These are phyloP conservation scores for Mycosphaerella sp. DNA, from an alignment of 2,329 filamentous ascomycete genomes.

Conservation along the genomic window DNA sequence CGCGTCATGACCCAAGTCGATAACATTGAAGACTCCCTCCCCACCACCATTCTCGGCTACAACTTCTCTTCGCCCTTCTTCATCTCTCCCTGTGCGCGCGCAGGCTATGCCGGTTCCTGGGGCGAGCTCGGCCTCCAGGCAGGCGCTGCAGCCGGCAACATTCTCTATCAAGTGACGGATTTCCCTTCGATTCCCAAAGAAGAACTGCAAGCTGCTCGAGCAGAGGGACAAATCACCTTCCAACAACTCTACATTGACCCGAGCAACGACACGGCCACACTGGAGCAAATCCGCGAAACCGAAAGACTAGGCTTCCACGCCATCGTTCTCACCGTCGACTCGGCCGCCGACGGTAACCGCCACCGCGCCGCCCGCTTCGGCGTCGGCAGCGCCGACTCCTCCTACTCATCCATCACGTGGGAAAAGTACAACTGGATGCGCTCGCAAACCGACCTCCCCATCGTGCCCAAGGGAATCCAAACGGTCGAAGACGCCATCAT, in stretches of 20 bases:
- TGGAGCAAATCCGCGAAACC: conserved; percentile 34
- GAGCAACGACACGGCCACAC: conserved; percentile 28
- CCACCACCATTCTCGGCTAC: conserved; percentile 82
- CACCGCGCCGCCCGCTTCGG: conserved; percentile 61
- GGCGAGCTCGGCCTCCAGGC: conserved; percentile 37
- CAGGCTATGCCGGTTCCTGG: conserved; percentile 70
- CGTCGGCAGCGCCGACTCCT: conserved; percentile 44
- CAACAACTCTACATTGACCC: conserved; percentile 37
- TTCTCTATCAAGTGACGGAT: conserved; percentile 46
- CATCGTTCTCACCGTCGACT: conserved; percentile 44
- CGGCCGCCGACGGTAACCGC: conserved; percentile 27
- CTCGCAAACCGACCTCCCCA: conserved; percentile 35
- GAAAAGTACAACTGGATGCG: conserved; percentile 43
- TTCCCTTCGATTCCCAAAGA: conserved; percentile 33
- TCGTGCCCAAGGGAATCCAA: conserved; percentile 39
- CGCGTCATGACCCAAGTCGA: conserved; percentile 23
- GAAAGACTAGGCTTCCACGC: conserved; percentile 36
- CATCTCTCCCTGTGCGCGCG: conserved; percentile 86
- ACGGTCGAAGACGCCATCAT: conserved; percentile 37
- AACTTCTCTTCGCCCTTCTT: conserved; percentile 83
- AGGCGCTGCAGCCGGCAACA: conserved; percentile 43
- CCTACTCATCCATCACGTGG: conserved; percentile 72
- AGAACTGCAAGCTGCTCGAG: conserved; percentile 30
- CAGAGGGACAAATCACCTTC: conserved; percentile 33
- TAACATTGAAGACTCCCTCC: conserved; percentile 22